Evolutionary conservation across 2,329 filamentous ascomycete species (phyloP), one percentile per base, ranked within the genome.

Genomic region (Clarireedia sp.): DNA sequence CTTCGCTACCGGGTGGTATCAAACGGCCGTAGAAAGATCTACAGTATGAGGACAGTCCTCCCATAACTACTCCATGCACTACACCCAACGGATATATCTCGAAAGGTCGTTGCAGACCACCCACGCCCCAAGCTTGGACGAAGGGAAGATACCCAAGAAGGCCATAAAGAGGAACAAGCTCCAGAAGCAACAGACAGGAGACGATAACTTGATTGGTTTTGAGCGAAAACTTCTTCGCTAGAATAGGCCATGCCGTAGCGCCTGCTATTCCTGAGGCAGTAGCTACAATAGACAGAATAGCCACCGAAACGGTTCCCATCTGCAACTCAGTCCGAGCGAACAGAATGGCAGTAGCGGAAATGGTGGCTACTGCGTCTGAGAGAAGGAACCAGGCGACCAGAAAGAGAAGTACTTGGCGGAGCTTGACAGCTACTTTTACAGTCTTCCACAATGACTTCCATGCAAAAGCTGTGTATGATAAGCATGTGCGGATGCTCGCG

Each of bases 81-180:
- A 88, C 87, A 0, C 90, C 91, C 1, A 99, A 73, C 0, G 89
- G 89, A 65, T 94, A 97, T 89, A 99, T 96, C 65, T 99, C 94
- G 89, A 90, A 96, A 3, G 89, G 86, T 68, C 94, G 85, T 70
- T 96, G 90, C n/a, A 99, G 77, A 1, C 94, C 94, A 41, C 90
- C 73, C 5, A 89, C 83, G 0, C 90, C 91, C 71, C 87, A 82
- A 7, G 77, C 74, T 63, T 83, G 80, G 47, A 99, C 79, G 6
- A 89, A 82, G 0, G 91, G 90, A 16, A 97, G 77, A 67, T 94
- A 96, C 1, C 91, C 91, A 17, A 95, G 73, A 12, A 99, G 77
- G 0, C 91, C 92, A 66, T 99, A 99, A 1, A 97, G 67, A 0
- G 94, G 94, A 50, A 99, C 96, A 29, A 96, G 72, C 70, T 96